Percentiles rank a stretch among this genome's conserved stretches.
phyloP scores from a whole-genome alignment of 495 filamentous ascomycete genomes.

The Tuber microsphaerosporum region DNA sequence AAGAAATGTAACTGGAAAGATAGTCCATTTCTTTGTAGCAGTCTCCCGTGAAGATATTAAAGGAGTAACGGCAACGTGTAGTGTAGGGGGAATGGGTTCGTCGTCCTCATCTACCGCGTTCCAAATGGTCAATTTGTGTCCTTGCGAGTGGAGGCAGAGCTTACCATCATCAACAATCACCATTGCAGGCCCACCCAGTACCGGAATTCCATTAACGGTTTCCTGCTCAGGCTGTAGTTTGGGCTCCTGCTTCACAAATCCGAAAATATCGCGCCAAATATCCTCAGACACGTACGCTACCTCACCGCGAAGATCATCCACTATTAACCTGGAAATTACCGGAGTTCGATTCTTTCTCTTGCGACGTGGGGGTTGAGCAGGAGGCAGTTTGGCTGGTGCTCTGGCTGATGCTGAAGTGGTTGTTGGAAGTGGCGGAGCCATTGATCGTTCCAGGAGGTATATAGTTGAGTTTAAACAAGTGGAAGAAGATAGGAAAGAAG shows the following conservation, averaged over 20 bases:
- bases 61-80: constrained; percentile 64
- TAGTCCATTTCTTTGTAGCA: constrained; percentile 60
- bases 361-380: constrained; percentile 29
- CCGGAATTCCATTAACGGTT: constrained; percentile 40
- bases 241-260: constrained; percentile 46
- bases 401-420: constrained; percentile 11
- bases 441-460: constrained; percentile 2
- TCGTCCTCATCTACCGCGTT: constrained; percentile 36
- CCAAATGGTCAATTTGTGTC: background rate
- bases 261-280: constrained; percentile 74
- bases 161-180: constrained; percentile 32
- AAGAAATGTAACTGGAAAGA: constrained; percentile 63
- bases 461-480: background rate
- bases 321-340: constrained; percentile 61
- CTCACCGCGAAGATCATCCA: constrained; percentile 80
- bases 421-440: constrained; percentile 32
- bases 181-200: constrained; percentile 6
- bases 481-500: background rate
- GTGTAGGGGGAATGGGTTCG: constrained; percentile 37
- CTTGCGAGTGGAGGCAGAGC: constrained; percentile 13
- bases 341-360: constrained; percentile 50
- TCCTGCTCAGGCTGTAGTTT: constrained; percentile 37
- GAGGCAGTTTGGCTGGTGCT: constrained; percentile 15
- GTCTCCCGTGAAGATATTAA: constrained; percentile 59
- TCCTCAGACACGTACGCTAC: constrained; percentile 81